phyloP scores from a whole-genome alignment of 192 early-diverging fungal genomes.

The Endogone sp. region DNA sequence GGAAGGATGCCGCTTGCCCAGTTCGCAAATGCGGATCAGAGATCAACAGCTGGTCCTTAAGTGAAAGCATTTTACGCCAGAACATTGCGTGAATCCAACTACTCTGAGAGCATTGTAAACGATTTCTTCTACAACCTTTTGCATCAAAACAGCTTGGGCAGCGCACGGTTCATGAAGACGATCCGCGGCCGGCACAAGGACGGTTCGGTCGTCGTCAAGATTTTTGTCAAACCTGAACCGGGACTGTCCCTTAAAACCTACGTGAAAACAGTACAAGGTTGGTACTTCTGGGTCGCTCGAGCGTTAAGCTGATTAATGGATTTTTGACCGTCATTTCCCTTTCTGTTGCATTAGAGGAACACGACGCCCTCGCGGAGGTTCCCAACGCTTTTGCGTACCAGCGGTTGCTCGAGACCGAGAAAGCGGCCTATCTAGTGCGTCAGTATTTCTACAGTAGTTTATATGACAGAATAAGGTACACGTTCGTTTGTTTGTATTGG shows the following conservation, averaged over 20 bases:
- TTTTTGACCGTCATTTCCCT: not conserved
- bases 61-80: no score
- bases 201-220: conserved; percentile 83
- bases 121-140: conserved; percentile 12
- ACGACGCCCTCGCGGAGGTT: conserved; percentile 55
- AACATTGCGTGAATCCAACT: no score
- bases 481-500: no score
- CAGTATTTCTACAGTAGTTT: conserved; percentile 89
- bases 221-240: conserved; percentile 85
- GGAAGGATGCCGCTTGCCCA: not conserved
- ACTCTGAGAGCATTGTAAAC: no score
- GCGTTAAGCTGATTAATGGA: not conserved
- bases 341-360: conserved; percentile 46
- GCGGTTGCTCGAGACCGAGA: conserved; percentile 81
- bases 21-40: not conserved
- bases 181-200: conserved; percentile 80
- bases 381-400: conserved; percentile 81
- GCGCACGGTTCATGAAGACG: conserved; percentile 93
- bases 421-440: conserved; percentile 84
- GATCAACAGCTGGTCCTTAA: no score
- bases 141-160: conserved; percentile 62
- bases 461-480: conserved; percentile 96
- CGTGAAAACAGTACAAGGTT: conserved; percentile 56
- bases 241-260: conserved; percentile 52
- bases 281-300: not conserved